phyloP scores from a whole-genome alignment of 331 rosid genomes.

The Arachis monticola region DNA sequence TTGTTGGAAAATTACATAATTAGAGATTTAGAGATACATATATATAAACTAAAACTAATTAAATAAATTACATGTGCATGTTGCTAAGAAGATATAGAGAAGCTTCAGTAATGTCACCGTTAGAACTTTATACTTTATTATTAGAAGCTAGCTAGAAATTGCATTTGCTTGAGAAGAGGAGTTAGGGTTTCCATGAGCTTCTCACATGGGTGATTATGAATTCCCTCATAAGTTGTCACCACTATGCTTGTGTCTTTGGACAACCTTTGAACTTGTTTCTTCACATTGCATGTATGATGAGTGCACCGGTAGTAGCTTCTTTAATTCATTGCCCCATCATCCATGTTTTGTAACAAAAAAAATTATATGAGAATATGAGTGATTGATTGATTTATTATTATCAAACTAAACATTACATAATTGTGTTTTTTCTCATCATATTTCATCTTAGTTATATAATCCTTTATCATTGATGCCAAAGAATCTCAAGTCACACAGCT shows the following conservation, averaged over 20 bases:
- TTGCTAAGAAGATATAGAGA: background rate
- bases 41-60: no score
- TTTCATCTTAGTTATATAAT: no score
- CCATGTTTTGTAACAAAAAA: conserved; percentile 19
- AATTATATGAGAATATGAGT: background rate
- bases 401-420: background rate
- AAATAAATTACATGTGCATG: no score
- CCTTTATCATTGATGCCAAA: no score
- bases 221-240: conserved; percentile 95
- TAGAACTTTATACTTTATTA: background rate
- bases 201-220: conserved; percentile 96
- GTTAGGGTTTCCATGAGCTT: conserved; percentile 94
- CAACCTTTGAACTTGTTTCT: conserved; percentile 96
- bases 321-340: background rate
- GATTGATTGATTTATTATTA: background rate
- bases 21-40: background rate
- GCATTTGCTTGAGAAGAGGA: conserved; percentile 94
- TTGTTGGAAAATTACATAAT: no score
- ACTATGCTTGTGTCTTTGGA: conserved; percentile 86
- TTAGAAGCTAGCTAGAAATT: conserved; percentile 63
- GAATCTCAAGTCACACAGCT: no score
- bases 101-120: background rate
- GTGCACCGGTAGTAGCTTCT: conserved; percentile 98
- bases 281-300: conserved; percentile 94
- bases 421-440: no score